A percentile compares a stretch with the other conserved stretches of the same genome.
phyloP scores from a whole-genome alignment of 768 basidiomycete species.

The Rhodotorula diobovata region DNA sequence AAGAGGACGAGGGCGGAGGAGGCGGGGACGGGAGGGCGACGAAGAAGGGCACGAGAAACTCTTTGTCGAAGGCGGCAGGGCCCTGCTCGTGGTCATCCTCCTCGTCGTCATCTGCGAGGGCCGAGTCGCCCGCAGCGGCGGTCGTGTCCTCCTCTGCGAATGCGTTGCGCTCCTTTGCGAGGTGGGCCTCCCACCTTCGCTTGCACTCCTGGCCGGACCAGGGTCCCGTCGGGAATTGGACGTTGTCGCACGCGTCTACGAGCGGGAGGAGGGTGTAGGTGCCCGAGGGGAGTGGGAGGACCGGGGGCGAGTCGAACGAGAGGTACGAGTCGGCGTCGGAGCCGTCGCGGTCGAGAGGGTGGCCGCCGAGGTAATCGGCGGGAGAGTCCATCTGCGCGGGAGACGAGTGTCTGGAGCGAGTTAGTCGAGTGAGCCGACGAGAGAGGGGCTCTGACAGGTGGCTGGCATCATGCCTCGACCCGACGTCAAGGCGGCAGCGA shows the following conservation, averaged over 20 bases:
- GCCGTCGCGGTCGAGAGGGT: not conserved
- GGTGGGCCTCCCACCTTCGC: slow-evolving; percentile 47
- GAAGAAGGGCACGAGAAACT: slow-evolving; percentile 42
- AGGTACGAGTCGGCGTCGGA: not conserved
- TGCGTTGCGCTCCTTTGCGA: not conserved
- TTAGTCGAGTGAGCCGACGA: too few relatives aligned
- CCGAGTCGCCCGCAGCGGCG: not conserved
- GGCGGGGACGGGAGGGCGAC: slow-evolving; percentile 14
- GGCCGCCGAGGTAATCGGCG: not conserved
- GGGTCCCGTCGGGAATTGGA: slow-evolving; percentile 49
- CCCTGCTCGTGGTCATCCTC: slow-evolving; percentile 24
- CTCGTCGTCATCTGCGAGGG: slow-evolving; percentile 23
- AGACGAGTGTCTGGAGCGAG: not conserved
- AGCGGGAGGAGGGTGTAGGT: slow-evolving; percentile 54
- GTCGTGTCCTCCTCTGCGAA: not conserved
- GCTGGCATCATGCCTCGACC: too few relatives aligned
- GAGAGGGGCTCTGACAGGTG: too few relatives aligned
- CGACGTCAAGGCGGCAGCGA: too few relatives aligned
- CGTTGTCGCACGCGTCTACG: slow-evolving; percentile 69
- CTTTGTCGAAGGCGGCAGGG: not conserved
- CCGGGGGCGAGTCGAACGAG: not conserved
- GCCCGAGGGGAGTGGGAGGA: slow-evolving; percentile 31
- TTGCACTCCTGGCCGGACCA: slow-evolving; percentile 44
- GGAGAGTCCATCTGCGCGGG: not conserved
- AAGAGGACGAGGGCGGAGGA: not conserved